These are phyloP conservation scores for Cokeromyces recurvatus DNA, from an alignment of 371 early-diverging fungal genomes.

Conservation along the genomic window DNA sequence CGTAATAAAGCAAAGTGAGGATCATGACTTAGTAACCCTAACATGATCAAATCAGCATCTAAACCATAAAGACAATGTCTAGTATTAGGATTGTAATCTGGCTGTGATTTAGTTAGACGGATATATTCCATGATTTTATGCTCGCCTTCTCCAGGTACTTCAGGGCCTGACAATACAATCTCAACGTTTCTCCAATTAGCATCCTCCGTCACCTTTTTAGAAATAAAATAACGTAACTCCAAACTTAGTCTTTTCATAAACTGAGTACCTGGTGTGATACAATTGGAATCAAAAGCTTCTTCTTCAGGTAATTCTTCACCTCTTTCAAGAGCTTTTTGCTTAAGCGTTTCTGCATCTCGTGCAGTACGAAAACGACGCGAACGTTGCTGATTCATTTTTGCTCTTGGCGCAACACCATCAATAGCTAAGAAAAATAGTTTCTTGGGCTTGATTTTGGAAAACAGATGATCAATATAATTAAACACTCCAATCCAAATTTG, in stretches of 20 bases:
- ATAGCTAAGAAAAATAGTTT: constrained; percentile 95
- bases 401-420: constrained; percentile 98
- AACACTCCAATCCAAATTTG: constrained; percentile 94
- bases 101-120: constrained; percentile 76
- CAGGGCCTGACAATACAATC: constrained; percentile 93
- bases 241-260: constrained; percentile 94
- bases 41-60: constrained; percentile 99
- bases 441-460: constrained; percentile 89
- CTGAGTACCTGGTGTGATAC: constrained; percentile 99
- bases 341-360: constrained; percentile 74
- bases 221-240: constrained; percentile 86
- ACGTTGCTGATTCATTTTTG: constrained; percentile 99
- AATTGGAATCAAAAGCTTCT: constrained; percentile 93
- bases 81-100: constrained; percentile 78
- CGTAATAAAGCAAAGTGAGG: constrained; percentile 95
- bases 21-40: constrained; percentile 94
- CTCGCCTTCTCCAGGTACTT: constrained; percentile 99
- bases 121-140: constrained; percentile 99
- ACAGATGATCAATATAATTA: constrained; percentile 93
- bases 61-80: constrained; percentile 97
- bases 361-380: constrained; percentile 95
- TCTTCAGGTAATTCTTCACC: constrained; percentile 73
- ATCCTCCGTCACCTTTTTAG: constrained; percentile 88
- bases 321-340: constrained; percentile 50
- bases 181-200: constrained; percentile 84